Base-by-base conservation (phyloP, 805 yeast genomes). In the Candida quercuum region DNA sequence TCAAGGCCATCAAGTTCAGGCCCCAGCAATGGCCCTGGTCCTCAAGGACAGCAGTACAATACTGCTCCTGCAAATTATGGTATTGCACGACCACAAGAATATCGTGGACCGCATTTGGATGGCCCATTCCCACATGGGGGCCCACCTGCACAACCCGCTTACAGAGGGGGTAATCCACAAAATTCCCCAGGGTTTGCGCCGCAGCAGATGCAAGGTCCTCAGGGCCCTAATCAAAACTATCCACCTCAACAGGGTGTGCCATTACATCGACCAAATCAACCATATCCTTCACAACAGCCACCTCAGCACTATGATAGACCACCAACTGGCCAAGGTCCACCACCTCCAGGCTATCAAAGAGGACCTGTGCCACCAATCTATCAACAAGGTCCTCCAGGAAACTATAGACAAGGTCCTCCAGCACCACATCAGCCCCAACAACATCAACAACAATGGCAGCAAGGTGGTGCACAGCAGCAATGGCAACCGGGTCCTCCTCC, bases 171-270 rank as follows among this genome's bases (percentile, higher is more conserved):
- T 24, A 10, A 24, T 15, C 40, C n/a, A 25, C 41, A 34, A 21
- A 30, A 35, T 8, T 14, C 19, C 12, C 37, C 31, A 19, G n/a
- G n/a, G n/a, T n/a, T n/a, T n/a, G n/a, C n/a, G n/a, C n/a, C n/a
- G n/a, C n/a, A n/a, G n/a, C n/a, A n/a, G n/a, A n/a, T n/a, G n/a
- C n/a, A n/a, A n/a, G n/a, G n/a, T n/a, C n/a, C n/a, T n/a, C 33
- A 20, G 10, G 27, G 27, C 10, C 13, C 8, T 13, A 7, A 7
- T 24, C 27, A 7, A 24, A 6, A 24, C 6, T 21, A 23, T 11
- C 28, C 28, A 19, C 33, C 28, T 8, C 41, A 30, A n/a, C 31
- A 26, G 27, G 36, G 41, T 14, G 15, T 5, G n/a, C 36, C 27
- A 14, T 41, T 19, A 17, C 35, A 28, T 2, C 28, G 27, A 18